phyloP scores from a whole-genome alignment of 805 yeast genomes.

The Zygoascus tannicola region DNA sequence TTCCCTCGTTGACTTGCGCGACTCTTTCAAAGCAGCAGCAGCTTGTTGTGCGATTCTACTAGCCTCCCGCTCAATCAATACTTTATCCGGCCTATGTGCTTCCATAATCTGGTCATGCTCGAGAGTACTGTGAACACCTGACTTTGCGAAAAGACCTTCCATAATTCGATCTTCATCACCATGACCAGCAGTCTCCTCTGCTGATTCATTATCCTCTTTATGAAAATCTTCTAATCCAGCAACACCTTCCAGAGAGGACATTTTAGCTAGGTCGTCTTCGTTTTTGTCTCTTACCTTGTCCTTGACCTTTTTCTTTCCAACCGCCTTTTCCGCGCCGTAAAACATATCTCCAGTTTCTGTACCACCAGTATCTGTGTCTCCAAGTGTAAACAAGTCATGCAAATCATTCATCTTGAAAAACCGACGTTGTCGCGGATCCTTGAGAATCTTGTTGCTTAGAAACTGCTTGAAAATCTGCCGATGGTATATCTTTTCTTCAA shows the following conservation, averaged over 20 bases:
- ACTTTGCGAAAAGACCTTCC: constrained; percentile 62
- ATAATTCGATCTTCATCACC: constrained; percentile 51
- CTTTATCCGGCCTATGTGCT: constrained; percentile 42
- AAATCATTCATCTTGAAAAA: constrained; percentile 88
- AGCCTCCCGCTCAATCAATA: constrained; percentile 57
- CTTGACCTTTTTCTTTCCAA: background rate
- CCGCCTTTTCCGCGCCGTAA: constrained; percentile 30
- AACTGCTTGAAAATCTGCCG: constrained; percentile 95
- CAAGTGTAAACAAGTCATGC: constrained; percentile 79
- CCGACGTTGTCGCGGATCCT: constrained; percentile 89
- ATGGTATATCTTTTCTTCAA: constrained; percentile 94
- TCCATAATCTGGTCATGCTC: constrained; percentile 72
- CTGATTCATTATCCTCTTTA: constrained; percentile 32
- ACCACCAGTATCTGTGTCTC: constrained; percentile 50
- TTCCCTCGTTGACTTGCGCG: constrained; percentile 43
- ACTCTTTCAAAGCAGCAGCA: constrained; percentile 44
- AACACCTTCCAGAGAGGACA: constrained; percentile 61
- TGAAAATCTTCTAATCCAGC: constrained; percentile 58
- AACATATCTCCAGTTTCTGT: constrained; percentile 64
- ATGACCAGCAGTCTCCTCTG: constrained; percentile 1
- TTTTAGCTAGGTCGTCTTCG: constrained; percentile 59
- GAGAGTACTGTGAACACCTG: constrained; percentile 64
- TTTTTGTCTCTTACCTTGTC: constrained; percentile 16
- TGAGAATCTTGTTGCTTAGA: constrained; percentile 82
- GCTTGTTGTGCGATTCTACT: constrained; percentile 53